Base-by-base conservation (phyloP, 1,284 basidiomycete species). In the Sutorius eximius region DNA sequence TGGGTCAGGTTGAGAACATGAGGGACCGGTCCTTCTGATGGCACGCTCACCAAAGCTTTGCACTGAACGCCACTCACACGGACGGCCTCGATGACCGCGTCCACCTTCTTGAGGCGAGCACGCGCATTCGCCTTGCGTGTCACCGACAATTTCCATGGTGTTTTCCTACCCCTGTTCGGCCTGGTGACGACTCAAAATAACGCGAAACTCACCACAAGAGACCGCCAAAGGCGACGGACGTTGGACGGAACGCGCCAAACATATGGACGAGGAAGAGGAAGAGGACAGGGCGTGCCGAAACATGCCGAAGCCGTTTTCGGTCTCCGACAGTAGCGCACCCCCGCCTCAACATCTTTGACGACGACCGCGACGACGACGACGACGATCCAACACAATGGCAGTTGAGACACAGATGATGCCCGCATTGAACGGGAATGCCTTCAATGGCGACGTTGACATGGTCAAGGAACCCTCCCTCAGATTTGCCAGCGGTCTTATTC, bases 41-140 rank as follows among this genome's bases (percentile, higher is more conserved):
- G 1, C 7, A 16, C 24, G 77, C 86, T 66, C 68, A 90, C 91
- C 70, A 97, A 74, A 45, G 92, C 79, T 41, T 73, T 70, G 66
- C 88, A 93, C 67, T 91, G 68, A 4, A 98, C 81, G 9, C 95
- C 93, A 60, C 89, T 93, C 22, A 83, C 77, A 55, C 84, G 79
- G 5, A 99, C 87, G 2, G 94, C 85, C 55, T 93, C 87, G 61
- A 99, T 96, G 49, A 99, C 95, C 5, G 85, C 76, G 76, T 99
- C 96, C 45, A 99, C 96, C 66, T 85, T 88, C 77, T 92, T 94
- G 60, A 99, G 82, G 51, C 97, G 83, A 57, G 87, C 77, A 29
- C 96, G 85, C 52, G 88, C 92, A 64, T 97, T 95, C 22, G 90
- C 89, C 75, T 98, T 98, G 61, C 96, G 87, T 1, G 94, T 93